Percentiles rank a stretch among this genome's conserved stretches.
Conservation (phyloP, 768 basidiomycete genomes). For the Psilocybe cubensis region DNA sequence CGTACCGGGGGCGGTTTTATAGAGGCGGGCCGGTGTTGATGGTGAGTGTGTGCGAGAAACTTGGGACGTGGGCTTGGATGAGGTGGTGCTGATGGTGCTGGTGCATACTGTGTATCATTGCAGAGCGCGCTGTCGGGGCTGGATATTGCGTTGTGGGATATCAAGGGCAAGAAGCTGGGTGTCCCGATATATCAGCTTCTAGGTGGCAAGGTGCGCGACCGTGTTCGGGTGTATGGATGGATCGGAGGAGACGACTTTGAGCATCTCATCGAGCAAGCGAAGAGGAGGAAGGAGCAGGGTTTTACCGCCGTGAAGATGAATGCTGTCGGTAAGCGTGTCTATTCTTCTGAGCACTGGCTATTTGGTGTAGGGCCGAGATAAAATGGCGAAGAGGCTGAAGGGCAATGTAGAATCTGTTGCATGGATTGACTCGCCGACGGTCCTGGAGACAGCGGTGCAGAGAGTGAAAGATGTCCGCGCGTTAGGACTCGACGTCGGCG, state of each 20-base stretch:
- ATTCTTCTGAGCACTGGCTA: too few relatives aligned
- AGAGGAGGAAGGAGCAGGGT: constrained; percentile 58
- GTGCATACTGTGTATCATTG: neutral
- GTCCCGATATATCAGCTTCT: constrained; percentile 68
- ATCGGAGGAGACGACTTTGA: constrained; percentile 58
- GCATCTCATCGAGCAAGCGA: constrained; percentile 57
- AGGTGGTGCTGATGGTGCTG: neutral
- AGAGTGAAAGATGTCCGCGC: constrained; percentile 56
- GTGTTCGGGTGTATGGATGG: constrained; percentile 62
- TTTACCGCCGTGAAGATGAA: constrained; percentile 81
- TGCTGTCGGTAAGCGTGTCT: constrained; percentile 46
- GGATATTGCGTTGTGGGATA: constrained; percentile 77
- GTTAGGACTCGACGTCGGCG: constrained; percentile 63
- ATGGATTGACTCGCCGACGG: constrained; percentile 65
- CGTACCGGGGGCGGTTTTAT: constrained; percentile 72
- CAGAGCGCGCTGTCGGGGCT: constrained; percentile 60
- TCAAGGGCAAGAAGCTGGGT: constrained; percentile 78
- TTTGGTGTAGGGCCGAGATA: too few relatives aligned
- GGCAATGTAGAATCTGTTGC: constrained; percentile 35
- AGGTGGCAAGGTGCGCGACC: constrained; percentile 69
- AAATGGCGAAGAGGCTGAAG: too few relatives aligned
- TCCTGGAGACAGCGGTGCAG: constrained; percentile 52
- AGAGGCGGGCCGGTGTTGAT: constrained; percentile 74
- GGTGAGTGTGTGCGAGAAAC: constrained; percentile 38
- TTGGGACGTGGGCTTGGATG: too few relatives aligned